Base-by-base conservation (phyloP, 169 alveolate species). In the Plasmodium cynomolgi region DNA sequence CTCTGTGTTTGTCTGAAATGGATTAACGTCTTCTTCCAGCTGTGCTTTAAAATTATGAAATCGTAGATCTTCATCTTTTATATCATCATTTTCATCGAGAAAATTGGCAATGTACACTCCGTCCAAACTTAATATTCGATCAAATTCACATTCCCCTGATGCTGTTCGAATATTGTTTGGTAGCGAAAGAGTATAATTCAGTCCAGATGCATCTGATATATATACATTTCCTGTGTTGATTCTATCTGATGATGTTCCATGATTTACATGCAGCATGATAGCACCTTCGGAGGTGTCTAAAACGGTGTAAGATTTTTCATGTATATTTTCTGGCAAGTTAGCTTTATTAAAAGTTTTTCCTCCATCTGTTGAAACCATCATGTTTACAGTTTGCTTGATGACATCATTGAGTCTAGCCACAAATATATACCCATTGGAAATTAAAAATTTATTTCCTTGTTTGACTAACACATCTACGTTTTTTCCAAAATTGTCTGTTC, bases 21-120 rank as follows among this genome's bases (percentile, higher is more conserved):
- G 93, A 77, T n/a, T 96, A 93, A 44, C 95, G 75, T 83, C 91
- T 90, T 93, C 95, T 86, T 75, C 96, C 83, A 84, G 83, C 56
- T 73, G 85, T 73, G 50, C 81, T 54, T 93, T 96, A 58, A 82
- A 91, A 84, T 92, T 95, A 75, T 72, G 82, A 74, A 39, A 84
- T 34, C 56, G 83, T 29, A 58, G 31, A 41, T 75, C 92, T 9
- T 79, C 91, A 73, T 94, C 79, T 47, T 68, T 84, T 34, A 88
- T 71, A 41, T 83, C 92, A 74, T 95, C 97, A 1, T 96, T 96
- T 58, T 96, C 96, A 92, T 98, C 99, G 84, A 96, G 96, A 92
- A 97, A 96, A 95, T 99, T 99, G 62, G 99, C 99, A 31, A 99
- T 93, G 91, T 98, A 99, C 6, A 98, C 98, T 1, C 99, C 99